These are phyloP conservation scores for Annulohypoxylon moriforme DNA, from an alignment of 495 filamentous ascomycete species.

Conservation along the genomic window DNA sequence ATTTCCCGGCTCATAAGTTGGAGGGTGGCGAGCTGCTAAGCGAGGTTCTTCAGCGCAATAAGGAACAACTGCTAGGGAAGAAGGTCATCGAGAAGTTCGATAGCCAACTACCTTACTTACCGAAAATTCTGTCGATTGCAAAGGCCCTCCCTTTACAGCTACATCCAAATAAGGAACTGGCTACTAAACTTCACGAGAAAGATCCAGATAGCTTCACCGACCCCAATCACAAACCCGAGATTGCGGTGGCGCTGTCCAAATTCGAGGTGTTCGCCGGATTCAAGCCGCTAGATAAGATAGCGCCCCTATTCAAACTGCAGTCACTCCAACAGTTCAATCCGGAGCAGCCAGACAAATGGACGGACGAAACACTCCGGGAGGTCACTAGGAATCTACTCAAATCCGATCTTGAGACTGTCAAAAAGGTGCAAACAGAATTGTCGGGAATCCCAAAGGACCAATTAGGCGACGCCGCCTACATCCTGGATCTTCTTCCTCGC, in stretches of 20 bases:
- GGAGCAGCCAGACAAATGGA: conserved; percentile 57
- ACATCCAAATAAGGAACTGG: conserved; percentile 76
- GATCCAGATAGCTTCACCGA: conserved; percentile 76
- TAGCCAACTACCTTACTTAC: conserved; percentile 75
- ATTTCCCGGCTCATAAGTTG: conserved; percentile 71
- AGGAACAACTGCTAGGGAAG: conserved; percentile 71
- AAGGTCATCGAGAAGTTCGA: conserved; percentile 72
- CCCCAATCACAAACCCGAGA: conserved; percentile 85
- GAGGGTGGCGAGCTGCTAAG: conserved; percentile 71
- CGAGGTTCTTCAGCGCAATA: conserved; percentile 72
- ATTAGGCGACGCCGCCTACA: conserved; percentile 67
- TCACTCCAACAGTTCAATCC: conserved; percentile 64
- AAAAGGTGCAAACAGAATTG: conserved; percentile 62
- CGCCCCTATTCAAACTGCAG: conserved; percentile 66
- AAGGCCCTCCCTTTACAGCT: conserved; percentile 87
- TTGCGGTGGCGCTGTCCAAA: conserved; percentile 77
- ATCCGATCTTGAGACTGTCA: conserved; percentile 63
- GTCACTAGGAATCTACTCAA: conserved; percentile 68
- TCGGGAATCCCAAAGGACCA: conserved; percentile 56
- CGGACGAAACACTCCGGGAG: conserved; percentile 69
- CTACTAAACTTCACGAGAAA: conserved; percentile 68
- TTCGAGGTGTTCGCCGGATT: conserved; percentile 85
- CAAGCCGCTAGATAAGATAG: conserved; percentile 72
- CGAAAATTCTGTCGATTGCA: conserved; percentile 82
- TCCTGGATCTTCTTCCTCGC: conserved; percentile 71